Percentiles rank a stretch among this genome's conserved stretches.
Evolutionary conservation across 257 asterid genomes (phyloP).

Genomic region (Hygrophila difformis): DNA sequence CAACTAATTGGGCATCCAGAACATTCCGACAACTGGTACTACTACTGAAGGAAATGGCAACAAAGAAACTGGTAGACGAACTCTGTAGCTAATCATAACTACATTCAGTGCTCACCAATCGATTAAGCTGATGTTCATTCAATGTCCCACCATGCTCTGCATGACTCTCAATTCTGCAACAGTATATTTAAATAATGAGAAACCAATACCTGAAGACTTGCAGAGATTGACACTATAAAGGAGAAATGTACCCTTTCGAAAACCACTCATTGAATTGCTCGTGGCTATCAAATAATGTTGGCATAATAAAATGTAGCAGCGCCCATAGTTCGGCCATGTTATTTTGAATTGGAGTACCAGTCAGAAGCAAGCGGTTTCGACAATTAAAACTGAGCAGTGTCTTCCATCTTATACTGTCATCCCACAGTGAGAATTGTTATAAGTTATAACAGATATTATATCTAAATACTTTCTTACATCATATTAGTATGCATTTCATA

Average conservation of each 20-base stretch:
- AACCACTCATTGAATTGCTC: constrained; percentile 99
- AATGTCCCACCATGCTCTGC: constrained; percentile 99
- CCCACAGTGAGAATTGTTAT: constrained; percentile 22
- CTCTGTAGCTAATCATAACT: too few relatives aligned
- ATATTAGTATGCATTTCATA: constrained; percentile 8
- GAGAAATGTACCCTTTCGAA: constrained; percentile 76
- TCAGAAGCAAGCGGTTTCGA: constrained; percentile 93
- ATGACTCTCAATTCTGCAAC: constrained; percentile 87
- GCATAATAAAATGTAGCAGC: constrained; percentile 96
- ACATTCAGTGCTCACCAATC: constrained; percentile 88
- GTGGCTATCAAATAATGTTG: constrained; percentile 92
- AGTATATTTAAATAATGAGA: constrained; percentile 24
- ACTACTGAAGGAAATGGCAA: too few relatives aligned
- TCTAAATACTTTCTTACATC: background rate
- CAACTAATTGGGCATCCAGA: too few relatives aligned
- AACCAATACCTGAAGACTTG: constrained; percentile 10
- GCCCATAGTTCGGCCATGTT: constrained; percentile 99
- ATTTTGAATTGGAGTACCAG: constrained; percentile 97
- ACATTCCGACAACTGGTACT: too few relatives aligned
- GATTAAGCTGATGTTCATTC: constrained; percentile 93
- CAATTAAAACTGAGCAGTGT: constrained; percentile 95
- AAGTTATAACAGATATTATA: too few relatives aligned
- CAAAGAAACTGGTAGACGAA: too few relatives aligned
- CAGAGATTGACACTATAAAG: constrained; percentile 4
- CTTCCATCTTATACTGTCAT: constrained; percentile 95